Percentiles rank a stretch among this genome's conserved stretches.
phyloP scores from a whole-genome alignment of 1,284 basidiomycete genomes.

The Pascua guehoae region DNA sequence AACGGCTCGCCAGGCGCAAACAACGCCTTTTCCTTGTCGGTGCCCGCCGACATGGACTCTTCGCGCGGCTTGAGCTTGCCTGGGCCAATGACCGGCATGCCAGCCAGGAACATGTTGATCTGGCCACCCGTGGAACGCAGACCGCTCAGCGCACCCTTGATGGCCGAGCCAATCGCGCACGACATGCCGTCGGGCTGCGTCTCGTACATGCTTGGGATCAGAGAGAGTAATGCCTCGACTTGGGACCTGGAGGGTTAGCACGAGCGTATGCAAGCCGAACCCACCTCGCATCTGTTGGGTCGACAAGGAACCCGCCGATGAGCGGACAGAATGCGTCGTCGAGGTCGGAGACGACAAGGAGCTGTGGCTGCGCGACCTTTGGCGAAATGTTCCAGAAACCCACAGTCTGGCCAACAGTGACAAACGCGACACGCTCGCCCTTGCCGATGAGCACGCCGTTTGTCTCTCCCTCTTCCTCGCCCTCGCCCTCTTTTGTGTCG shows the following conservation, averaged over 20 bases:
- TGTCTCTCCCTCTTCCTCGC: constrained; percentile 44
- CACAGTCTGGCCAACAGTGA: constrained; percentile 78
- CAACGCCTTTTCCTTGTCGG: constrained; percentile 80
- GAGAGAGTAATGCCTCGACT: constrained; percentile 53
- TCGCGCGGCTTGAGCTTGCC: constrained; percentile 63
- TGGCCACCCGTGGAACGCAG: constrained; percentile 83
- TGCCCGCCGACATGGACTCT: constrained; percentile 75
- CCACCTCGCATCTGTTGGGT: constrained; percentile 68
- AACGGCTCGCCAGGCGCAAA: constrained; percentile 70
- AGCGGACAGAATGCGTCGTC: constrained; percentile 88
- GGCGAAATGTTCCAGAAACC: constrained; percentile 89
- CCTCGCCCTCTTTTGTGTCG: constrained; percentile 49
- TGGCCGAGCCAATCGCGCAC: constrained; percentile 73
- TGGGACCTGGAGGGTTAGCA: constrained; percentile 27
- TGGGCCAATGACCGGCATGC: constrained; percentile 72
- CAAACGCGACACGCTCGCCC: constrained; percentile 62
- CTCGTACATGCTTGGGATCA: constrained; percentile 65
- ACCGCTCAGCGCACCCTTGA: constrained; percentile 68
- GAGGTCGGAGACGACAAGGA: constrained; percentile 83
- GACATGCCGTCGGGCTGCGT: constrained; percentile 48
- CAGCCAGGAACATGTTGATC: constrained; percentile 74
- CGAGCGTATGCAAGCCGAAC: constrained; percentile 20
- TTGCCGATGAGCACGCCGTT: constrained; percentile 48
- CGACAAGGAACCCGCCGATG: constrained; percentile 70
- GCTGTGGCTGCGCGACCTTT: constrained; percentile 59